A percentile compares a stretch with the other conserved stretches of the same genome.
Conservation (phyloP, 805 yeast species). For the Metschnikowia similis region DNA sequence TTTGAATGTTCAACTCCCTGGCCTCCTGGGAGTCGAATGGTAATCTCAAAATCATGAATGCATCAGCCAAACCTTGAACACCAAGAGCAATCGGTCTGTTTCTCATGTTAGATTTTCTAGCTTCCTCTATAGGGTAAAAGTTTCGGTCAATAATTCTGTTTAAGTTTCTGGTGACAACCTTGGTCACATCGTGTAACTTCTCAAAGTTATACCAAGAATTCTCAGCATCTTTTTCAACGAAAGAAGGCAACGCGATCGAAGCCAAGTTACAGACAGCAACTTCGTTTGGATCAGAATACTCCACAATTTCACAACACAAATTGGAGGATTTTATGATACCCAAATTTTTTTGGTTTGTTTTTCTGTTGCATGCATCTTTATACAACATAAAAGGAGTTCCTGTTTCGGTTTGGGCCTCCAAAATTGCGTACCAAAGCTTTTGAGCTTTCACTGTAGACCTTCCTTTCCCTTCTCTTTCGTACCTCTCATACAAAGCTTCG, state of each 20-base stretch:
- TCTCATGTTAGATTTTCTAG: conserved; percentile 50
- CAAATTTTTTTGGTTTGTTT: conserved; percentile 57
- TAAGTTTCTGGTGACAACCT: conserved; percentile 52
- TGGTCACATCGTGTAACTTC: conserved; percentile 50
- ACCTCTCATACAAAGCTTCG: conserved; percentile 45
- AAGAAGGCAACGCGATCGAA: conserved; percentile 55
- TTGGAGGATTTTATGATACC: conserved; percentile 59
- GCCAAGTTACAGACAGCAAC: conserved; percentile 62
- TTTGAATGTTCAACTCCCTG: conserved; percentile 52
- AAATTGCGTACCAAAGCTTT: conserved; percentile 56
- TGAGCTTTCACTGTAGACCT: conserved; percentile 51
- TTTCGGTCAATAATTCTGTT: conserved; percentile 55
- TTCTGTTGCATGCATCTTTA: conserved; percentile 58
- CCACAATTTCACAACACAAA: conserved; percentile 62
- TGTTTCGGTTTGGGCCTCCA: conserved; percentile 62
- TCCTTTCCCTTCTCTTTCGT: conserved; percentile 50
- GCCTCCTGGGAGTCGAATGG: conserved; percentile 59
- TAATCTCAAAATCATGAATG: conserved; percentile 51
- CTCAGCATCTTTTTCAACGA: conserved; percentile 42
- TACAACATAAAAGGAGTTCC: conserved; percentile 64
- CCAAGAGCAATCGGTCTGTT: conserved; percentile 62
- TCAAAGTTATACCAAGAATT: conserved; percentile 50
- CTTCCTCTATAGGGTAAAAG: conserved; percentile 54
- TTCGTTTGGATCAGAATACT: conserved; percentile 54
- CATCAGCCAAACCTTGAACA: conserved; percentile 60